Percentiles rank a stretch among this genome's conserved stretches.
Conservation (phyloP, 257 asterid species). For the Nemophila menziesii region DNA sequence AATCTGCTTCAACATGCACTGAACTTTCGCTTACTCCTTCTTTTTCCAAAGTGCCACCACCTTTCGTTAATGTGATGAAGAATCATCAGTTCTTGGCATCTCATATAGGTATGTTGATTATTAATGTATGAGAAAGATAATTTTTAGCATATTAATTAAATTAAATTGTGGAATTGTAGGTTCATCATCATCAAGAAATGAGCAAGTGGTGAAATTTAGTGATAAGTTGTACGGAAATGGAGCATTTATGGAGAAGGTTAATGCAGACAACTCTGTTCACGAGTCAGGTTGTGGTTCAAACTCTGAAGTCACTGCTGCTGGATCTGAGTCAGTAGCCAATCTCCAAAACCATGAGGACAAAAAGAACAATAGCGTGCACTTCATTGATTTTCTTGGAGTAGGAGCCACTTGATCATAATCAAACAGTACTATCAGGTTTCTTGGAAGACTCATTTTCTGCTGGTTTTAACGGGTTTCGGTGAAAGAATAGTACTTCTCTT, state of each 20-base stretch:
- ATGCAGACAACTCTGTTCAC: neutral
- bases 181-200: constrained; percentile 6
- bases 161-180: constrained; percentile 1
- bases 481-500: no score
- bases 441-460: neutral
- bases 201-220: neutral
- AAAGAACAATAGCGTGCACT: constrained; percentile 11
- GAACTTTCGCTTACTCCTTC: constrained; percentile 16
- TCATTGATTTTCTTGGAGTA: constrained; percentile 34
- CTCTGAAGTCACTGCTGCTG: constrained; percentile 18
- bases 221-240: constrained; percentile 3
- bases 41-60: constrained; percentile 4
- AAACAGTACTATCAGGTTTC: neutral
- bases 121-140: no score
- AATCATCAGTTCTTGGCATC: constrained; percentile 3
- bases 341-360: constrained; percentile 2
- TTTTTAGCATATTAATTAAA: neutral
- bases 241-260: neutral
- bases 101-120: constrained; percentile 7
- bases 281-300: constrained; percentile 14
- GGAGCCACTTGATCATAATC: constrained; percentile 14
- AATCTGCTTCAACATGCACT: constrained; percentile 23
- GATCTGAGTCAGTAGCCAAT: constrained; percentile 21
- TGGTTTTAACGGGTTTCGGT: neutral
- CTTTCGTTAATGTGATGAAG: neutral